Evolutionary conservation across 257 asterid species (phyloP), one percentile per base, ranked within the genome.

Genomic region (Solanum pimpinellifolium): DNA sequence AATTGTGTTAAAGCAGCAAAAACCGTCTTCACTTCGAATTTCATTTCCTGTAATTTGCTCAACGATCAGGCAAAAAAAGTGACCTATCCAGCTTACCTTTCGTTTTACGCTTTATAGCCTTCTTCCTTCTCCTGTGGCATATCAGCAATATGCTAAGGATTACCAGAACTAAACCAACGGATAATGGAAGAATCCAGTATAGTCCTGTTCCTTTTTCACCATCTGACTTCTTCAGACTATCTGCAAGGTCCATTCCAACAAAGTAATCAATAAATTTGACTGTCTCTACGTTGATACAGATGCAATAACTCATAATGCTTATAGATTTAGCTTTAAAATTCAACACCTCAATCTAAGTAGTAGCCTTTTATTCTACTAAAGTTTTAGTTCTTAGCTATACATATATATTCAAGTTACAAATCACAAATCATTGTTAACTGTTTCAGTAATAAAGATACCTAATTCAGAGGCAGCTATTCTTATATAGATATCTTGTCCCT

Each of bases 401-500:
- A 74, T 11, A 74, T 23, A 73, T 37, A 39, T 74, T 37, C 2
- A 7, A 42, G 37, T 76, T 3, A 42, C 7, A 49, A n/a, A 76
- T 76, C 8, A 41, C 18, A 39, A 72, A 75, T n/a, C 0, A 0
- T 39, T 74, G 52, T 5, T 75, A 75, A 39, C 11, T 23, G 83
- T 75, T 1, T 75, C 35, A 75, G 83, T 31, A 41, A 76, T 35
- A 41, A 42, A 42, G 23, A 1, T 75, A 75, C 83, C 83, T 6
- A 1, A 75, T 75, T 39, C 83, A 12, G 91, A 89, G 23, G 87
- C 83, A 15, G 89, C 88, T 68, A 90, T 59, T 84, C 90, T 83
- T 11, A 86, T 41, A 72, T 87, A 90, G 59, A 88, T 87, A 73
- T 90, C 87, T 82, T 90, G 92, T 8, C 89, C 91, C 9, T 62